Conservation (phyloP, 495 filamentous ascomycete species). For the Alectoria sarmentosa region DNA sequence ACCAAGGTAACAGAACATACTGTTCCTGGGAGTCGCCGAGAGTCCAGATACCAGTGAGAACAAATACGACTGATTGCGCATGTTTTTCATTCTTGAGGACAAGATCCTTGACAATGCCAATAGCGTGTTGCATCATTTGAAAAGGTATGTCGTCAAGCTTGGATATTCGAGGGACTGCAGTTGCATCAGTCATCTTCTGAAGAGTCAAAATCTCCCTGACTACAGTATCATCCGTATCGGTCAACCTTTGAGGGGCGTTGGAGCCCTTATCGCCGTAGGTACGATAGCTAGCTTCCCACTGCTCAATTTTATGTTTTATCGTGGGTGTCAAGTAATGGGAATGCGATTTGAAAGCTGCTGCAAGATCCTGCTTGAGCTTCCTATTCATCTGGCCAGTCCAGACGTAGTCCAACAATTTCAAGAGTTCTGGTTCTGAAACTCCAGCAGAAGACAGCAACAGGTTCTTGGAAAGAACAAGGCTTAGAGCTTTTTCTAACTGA, state of each 20-base stretch:
- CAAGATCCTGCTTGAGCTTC: not conserved
- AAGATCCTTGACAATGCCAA: conserved; percentile 23
- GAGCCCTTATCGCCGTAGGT: not conserved
- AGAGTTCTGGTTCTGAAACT: conserved; percentile 8
- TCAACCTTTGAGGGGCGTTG: not conserved
- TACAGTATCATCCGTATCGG: not conserved
- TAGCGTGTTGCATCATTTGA: conserved; percentile 31
- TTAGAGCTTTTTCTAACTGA: conserved; percentile 22
- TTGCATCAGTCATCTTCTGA: not conserved
- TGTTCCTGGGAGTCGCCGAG: not conserved
- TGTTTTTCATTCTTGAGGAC: conserved; percentile 16
- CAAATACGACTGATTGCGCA: not conserved
- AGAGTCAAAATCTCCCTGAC: not conserved
- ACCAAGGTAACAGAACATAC: not conserved
- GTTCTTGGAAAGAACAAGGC: conserved; percentile 15
- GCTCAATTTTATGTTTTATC: not conserved
- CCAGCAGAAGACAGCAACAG: conserved; percentile 6
- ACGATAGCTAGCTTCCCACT: not conserved
- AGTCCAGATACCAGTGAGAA: conserved; percentile 12
- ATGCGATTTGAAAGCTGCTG: not conserved
- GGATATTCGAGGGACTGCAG: not conserved
- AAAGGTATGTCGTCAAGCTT: conserved; percentile 3
- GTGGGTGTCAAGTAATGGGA: not conserved
- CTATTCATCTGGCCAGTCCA: not conserved
- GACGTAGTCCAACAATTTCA: not conserved